Percentiles rank a stretch among this genome's conserved stretches.
These are phyloP conservation scores for Neurospora sp. DNA, from an alignment of 495 filamentous ascomycete genomes.

Conservation along the genomic window DNA sequence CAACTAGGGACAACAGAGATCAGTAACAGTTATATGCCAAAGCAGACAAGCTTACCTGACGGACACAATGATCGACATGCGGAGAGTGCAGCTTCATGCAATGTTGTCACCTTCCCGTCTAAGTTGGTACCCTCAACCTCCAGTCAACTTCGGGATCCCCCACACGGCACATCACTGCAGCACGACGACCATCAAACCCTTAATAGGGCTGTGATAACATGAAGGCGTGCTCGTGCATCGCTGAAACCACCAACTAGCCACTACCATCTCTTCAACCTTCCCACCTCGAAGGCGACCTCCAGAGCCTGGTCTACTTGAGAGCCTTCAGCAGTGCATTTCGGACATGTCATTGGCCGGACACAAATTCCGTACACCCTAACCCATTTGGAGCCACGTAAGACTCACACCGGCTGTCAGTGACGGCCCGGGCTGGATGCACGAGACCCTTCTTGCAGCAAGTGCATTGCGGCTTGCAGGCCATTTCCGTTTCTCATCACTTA, in stretches of 20 bases:
- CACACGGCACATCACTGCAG: neutral
- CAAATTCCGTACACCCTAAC: neutral
- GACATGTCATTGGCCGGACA: neutral
- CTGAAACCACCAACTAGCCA: neutral
- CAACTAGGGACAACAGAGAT: neutral
- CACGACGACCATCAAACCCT: neutral
- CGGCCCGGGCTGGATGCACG: neutral
- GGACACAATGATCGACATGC: neutral
- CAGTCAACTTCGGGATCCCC: neutral
- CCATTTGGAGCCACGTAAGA: neutral
- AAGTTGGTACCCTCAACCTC: neutral
- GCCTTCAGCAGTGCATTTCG: neutral
- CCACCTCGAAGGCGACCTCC: neutral
- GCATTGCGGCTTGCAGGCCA: neutral
- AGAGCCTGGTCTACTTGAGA: neutral
- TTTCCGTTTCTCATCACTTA: neutral
- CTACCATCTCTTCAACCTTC: neutral
- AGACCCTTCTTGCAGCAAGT: neutral
- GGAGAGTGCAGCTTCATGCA: too few relatives aligned
- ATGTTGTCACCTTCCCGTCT: neutral
- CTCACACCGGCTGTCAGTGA: neutral
- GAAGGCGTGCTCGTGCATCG: neutral
- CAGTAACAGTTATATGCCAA: neutral
- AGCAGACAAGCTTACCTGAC: neutral
- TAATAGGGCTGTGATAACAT: neutral